Base-by-base conservation (phyloP, 257 asterid genomes). In the Verbascum thapsus region DNA sequence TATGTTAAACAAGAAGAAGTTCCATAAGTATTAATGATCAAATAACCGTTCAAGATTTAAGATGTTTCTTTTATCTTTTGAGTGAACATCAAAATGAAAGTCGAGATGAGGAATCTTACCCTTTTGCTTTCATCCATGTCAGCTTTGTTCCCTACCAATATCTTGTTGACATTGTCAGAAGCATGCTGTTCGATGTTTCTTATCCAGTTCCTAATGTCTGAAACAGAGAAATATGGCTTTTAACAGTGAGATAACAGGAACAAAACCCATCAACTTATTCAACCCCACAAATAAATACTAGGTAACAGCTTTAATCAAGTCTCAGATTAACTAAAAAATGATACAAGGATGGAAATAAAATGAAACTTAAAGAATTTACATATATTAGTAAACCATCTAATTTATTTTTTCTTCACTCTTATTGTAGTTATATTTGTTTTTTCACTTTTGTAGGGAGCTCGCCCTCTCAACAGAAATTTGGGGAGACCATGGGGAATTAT, bases 71-170 rank as follows among this genome's bases (percentile, higher is more conserved):
- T n/a, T n/a, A n/a, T n/a, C n/a, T n/a, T n/a, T n/a, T n/a, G n/a
- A n/a, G n/a, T n/a, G n/a, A n/a, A 13, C 6, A 19, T 47, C 1
- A 56, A 61, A 49, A 41, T 30, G 42, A 11, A 53, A 61, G 54
- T 15, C 0, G 8, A 55, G 61, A 42, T 34, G 53, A 45, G 32
- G 45, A 52, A 41, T 15, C 9, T 30, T 48, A 81, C 90, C 87
- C 90, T 76, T 72, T 78, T 83, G 86, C 86, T 83, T 78, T 83
- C 86, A 18, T 83, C 89, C 86, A 77, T 80, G 67, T 83, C 89
- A 56, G 89, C 89, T 67, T 83, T 80, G 82, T 83, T 83, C 53
- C 86, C 89, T 5, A 83, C 84, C 72, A 83, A 62, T 60, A 82
- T 53, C 75, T 79, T 82, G 83, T 82, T 79, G 74, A 82, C 88